Evolutionary conservation across 2,329 filamentous ascomycete species (phyloP), one percentile per base, ranked within the genome.

Genomic region (Madurella mycetomatis): DNA sequence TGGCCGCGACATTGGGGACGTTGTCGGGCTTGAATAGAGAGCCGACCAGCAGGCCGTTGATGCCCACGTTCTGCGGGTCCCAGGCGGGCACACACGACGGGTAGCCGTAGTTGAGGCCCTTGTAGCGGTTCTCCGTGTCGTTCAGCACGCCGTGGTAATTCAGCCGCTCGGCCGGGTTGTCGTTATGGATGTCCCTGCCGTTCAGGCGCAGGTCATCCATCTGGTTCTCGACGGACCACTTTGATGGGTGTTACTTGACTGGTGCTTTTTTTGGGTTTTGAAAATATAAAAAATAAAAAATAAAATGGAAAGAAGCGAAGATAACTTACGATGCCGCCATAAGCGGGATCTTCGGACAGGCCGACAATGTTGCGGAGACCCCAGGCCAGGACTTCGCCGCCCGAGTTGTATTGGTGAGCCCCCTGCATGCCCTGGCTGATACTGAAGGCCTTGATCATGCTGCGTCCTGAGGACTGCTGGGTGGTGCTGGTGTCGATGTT

Each of bases 91-190:
- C 69, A 56, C 69, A 70, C 0, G 72, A 72, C 1, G 84, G 84
- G 59, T 86, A 87, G 15, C 84, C 84, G 59, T 81, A 84, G 67
- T 85, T 85, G 1, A 65, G 57, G 18, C 70, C 64, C 49, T 69
- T 72, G 39, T 76, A 77, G 12, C 62, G 49, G 40, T 63, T 65
- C 41, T 56, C 52, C 0, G 76, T 78, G 12, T 74, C 75, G 47
- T 79, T 78, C 3, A 86, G 72, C 55, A 79, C 79, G 7, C 84
- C 83, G 45, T 84, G 76, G 66, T 78, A 86, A 65, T 86, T 86
- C 59, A 87, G 65, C 64, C 87, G 81, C 62, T 87, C 84, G 5
- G 78, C 82, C 1, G 84, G 84, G 57, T 87, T 86, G 61, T 84
- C 73, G 47, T 76, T 70, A 57, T 84, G 80, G 43, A 85, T 75